Base-by-base conservation (phyloP, 768 basidiomycete genomes). In the Agaricus sinodeliciosus region DNA sequence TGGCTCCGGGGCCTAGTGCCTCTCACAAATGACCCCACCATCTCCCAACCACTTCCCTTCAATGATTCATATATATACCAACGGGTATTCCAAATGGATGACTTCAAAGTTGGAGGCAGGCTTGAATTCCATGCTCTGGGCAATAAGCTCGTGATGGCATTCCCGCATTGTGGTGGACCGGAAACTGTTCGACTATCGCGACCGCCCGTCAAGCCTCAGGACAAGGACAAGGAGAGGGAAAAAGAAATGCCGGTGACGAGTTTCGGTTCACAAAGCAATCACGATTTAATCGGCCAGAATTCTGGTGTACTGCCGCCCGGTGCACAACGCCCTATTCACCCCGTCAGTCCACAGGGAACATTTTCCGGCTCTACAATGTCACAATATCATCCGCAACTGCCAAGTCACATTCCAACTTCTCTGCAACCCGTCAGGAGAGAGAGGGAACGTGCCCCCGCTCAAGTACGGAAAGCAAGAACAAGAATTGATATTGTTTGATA, bases 71-170 rank as follows among this genome's bases (percentile, higher is more conserved):
- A 75, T 60, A 65, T 81, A 52, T 85, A 79, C 64, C 82, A 84
- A 58, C 79, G 84, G 16, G 69, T 87, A 61, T 85, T 79, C 77
- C 83, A 83, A 64, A 71, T 70, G 18, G 84, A 86, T 59, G 65
- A 69, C 13, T 80, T 86, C 63, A 84, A 81, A 60, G 60, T 87
- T 13, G 84, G 84, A 15, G 72, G 72, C 0, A 64, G 71, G 26
- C 75, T 86, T 28, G 72, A 79, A 55, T 86, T 85, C 54, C 72
- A 73, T 7, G 64, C 73, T 0, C 61, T 82, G 40, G 73, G 79
- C 4, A 60, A 60, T 34, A 78, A 72, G 59, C 67, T 82, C 61
- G 62, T 80, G 15, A 77, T 83, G 68, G 84, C 72, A 9, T 71
- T 75, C 54, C 51, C 69, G 8, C 60, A 62, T 44, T 34, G 39